Conservation (phyloP, 306 rosid genomes). For the Chamaecrista fasciculata region DNA sequence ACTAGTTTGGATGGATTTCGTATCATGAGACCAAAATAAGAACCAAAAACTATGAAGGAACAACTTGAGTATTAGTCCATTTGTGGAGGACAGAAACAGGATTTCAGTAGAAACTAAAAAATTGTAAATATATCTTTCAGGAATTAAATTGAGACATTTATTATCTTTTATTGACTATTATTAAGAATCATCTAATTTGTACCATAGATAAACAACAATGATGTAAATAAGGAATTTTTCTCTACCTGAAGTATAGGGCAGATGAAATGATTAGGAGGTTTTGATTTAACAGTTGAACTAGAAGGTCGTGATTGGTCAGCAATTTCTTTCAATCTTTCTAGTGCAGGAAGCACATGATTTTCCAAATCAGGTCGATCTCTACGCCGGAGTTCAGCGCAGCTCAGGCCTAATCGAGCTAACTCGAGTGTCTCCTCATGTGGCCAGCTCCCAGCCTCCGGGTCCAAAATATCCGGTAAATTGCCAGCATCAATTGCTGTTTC, state of each 20-base stretch:
- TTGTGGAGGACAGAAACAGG: no score
- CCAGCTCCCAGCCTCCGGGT: conserved; percentile 80
- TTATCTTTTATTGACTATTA: no score
- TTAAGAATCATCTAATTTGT: no score
- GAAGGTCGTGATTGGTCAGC: conserved; percentile 52
- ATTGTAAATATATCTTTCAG: no score
- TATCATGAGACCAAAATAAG: not conserved
- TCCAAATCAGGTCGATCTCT: conserved; percentile 83
- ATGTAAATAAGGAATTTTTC: conserved; percentile 15
- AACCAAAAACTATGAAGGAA: not conserved
- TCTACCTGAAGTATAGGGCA: conserved; percentile 92
- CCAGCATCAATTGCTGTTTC: conserved; percentile 65
- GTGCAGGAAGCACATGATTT: conserved; percentile 61
- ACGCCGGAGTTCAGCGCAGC: conserved; percentile 84
- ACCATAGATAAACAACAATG: not conserved
- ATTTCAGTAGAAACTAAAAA: not conserved
- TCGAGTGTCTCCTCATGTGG: conserved; percentile 74
- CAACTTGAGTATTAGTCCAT: not conserved
- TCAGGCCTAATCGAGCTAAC: conserved; percentile 68
- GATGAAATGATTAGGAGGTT: conserved; percentile 78
- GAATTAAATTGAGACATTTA: no score
- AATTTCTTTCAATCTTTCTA: conserved; percentile 64
- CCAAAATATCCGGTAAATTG: conserved; percentile 54
- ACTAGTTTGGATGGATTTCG: not conserved
- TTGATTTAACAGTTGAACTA: conserved; percentile 39